Conservation (phyloP, 169 alveolate species). For the Haemoproteus tartakovskyi region DNA sequence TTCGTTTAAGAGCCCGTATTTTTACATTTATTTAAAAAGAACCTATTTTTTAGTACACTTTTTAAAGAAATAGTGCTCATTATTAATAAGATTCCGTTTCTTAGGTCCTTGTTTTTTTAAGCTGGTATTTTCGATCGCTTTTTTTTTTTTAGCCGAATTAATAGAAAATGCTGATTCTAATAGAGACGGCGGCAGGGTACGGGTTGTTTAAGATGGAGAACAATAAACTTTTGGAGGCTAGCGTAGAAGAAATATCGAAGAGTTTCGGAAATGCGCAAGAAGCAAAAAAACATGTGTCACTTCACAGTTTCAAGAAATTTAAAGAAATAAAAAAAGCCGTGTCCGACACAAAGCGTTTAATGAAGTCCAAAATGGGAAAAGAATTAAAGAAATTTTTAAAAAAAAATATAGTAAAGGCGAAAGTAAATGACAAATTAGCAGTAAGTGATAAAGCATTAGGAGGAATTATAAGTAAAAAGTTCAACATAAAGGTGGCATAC, state of each 20-base stretch:
- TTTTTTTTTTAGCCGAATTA: no score
- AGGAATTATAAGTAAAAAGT: conserved; percentile 84
- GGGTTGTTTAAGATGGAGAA: conserved; percentile 94
- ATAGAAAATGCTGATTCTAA: conserved; percentile 95
- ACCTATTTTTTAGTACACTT: no score
- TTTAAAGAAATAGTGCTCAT: no score
- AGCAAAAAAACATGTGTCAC: conserved; percentile 80
- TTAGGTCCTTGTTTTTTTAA: no score
- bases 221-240: conserved; percentile 85
- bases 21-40: no score
- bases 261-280: conserved; percentile 86
- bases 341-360: conserved; percentile 81
- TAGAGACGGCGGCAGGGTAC: conserved; percentile 99
- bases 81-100: no score
- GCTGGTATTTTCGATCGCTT: no score
- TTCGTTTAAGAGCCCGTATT: no score
- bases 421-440: conserved; percentile 86
- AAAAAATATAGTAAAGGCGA: conserved; percentile 88
- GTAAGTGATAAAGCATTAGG: conserved; percentile 88
- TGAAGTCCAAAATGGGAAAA: conserved; percentile 90
- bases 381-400: conserved; percentile 92
- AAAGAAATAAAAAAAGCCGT: conserved; percentile 47
- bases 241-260: conserved; percentile 83
- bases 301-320: conserved; percentile 59
- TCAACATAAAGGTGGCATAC: conserved; percentile 80